Base-by-base conservation (phyloP, 1,284 basidiomycete species). In the Leccinum angustisporum region DNA sequence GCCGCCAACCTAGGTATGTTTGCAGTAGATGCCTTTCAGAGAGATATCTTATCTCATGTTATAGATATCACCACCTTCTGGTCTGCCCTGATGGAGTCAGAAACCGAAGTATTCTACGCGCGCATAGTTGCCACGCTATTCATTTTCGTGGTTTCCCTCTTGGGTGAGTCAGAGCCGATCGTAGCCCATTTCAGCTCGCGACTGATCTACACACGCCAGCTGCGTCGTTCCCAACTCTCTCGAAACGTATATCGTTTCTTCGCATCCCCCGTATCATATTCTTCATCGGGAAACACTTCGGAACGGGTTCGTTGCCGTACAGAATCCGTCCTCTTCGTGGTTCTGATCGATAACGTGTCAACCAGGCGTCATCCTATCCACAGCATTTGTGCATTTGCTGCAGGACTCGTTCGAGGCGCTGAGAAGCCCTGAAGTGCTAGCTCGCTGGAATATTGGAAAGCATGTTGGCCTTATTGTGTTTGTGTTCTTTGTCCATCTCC, bases 211-310 rank as follows among this genome's bases (percentile, higher is more conserved):
- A 27, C 40, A 36, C 57, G 30, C 33, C 62, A 90, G 90, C 90
- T 8, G 85, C 85, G 0, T 86, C 86, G 0, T 88, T 92, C 65
- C 90, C 90, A 0, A 76, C 83, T 0, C 60, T 90, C 21, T 88
- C 90, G 0, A 83, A 83, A 60, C 79, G 79, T 5, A 70, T 82
- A 6, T 76, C 78, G 2, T 79, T 79, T 60, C 67, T 91, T 18
- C 80, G 80, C 52, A 85, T 91, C 65, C 89, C 88, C 1, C 80
- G 81, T 16, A 77, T 88, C 16, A 67, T 87, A 18, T 92, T 92
- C 72, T 92, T 92, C 73, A 78, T 90, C 31, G 88, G 88, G 51
- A 92, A 91, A 68, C 90, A 92, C 71, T 92, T 92, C 67, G 90
- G 91, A 34, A 92, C 90, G 16, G 88, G 86, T 82, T n/a, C 14